A percentile compares a stretch with the other conserved stretches of the same genome.
These are phyloP conservation scores for Schizophyllum amplum DNA, from an alignment of 1,284 basidiomycete genomes.

Conservation along the genomic window DNA sequence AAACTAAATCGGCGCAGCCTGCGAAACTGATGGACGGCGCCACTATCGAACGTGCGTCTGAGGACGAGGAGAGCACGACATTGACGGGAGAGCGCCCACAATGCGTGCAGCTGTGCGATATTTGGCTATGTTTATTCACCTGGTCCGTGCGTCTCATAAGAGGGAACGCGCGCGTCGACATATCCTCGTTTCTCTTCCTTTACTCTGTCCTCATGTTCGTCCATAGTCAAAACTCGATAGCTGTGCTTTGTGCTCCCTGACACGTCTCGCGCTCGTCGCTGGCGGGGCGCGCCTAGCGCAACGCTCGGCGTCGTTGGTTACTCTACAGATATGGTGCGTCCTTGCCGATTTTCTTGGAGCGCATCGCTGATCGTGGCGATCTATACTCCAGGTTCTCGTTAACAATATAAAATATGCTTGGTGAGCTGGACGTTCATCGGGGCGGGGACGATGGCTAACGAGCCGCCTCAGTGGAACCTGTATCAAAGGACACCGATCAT, in stretches of 20 bases:
- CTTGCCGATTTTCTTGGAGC: conserved; percentile 2
- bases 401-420: conserved; percentile 78
- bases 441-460: conserved; percentile 7
- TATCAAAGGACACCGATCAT: conserved; percentile 79
- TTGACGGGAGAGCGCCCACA: not conserved
- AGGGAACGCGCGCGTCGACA: not conserved
- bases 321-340: conserved; percentile 31
- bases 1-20: too few relatives aligned
- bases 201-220: conserved; percentile 21
- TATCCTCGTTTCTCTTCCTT: conserved; percentile 25
- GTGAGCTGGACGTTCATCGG: conserved; percentile 29
- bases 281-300: conserved; percentile 33
- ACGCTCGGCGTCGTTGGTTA: conserved; percentile 24
- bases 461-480: conserved; percentile 57
- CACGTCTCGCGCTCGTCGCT: conserved; percentile 33
- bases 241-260: conserved; percentile 35
- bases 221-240: conserved; percentile 27
- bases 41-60: not conserved
- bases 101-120: not conserved
- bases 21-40: too few relatives aligned
- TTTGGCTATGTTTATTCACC: not conserved
- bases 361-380: conserved; percentile 8
- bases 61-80: not conserved
- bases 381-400: conserved; percentile 52
- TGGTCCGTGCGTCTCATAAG: not conserved